These are phyloP conservation scores for Hirsutella rhossiliensis DNA, from an alignment of 2,329 filamentous ascomycete species.

Conservation along the genomic window DNA sequence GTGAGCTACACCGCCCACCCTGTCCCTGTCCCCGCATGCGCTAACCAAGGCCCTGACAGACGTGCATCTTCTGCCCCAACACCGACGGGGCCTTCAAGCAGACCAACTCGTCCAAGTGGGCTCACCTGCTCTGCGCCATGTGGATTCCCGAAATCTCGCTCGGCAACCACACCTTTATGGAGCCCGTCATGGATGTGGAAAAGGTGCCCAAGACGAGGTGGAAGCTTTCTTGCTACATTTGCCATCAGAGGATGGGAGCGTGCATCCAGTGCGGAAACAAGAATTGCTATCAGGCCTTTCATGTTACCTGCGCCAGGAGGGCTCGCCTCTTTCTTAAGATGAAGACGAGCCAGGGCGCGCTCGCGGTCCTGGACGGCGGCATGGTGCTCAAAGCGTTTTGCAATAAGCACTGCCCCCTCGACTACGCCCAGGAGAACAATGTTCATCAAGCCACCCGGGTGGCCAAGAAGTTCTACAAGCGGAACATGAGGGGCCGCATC, in stretches of 20 bases:
- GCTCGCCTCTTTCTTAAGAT: constrained; percentile 87
- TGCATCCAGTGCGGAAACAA: constrained; percentile 99
- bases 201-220: constrained; percentile 92
- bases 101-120: constrained; percentile 92
- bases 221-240: constrained; percentile 93
- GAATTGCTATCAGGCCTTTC: constrained; percentile 91
- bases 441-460: constrained; percentile 70
- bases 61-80: constrained; percentile 97
- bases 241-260: constrained; percentile 92
- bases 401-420: constrained; percentile 82
- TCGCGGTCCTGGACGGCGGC: constrained; percentile 65
- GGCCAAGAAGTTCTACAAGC: constrained; percentile 81
- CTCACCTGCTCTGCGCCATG: constrained; percentile 89
- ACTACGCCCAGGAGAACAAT: constrained; percentile 78
- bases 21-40: neutral
- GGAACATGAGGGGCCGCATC: constrained; percentile 74
- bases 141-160: constrained; percentile 98
- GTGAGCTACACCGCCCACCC: constrained; percentile 31
- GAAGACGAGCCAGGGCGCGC: constrained; percentile 78
- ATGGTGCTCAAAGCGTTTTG: constrained; percentile 89
- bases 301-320: constrained; percentile 87
- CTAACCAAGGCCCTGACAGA: constrained; percentile 31
- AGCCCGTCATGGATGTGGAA: constrained; percentile 94
- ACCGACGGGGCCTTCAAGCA: constrained; percentile 98
- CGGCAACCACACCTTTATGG: constrained; percentile 95